Evolutionary conservation across 768 basidiomycete species (phyloP), one percentile per base, ranked within the genome.

Genomic region (Porpolomopsis calyptriformis): DNA sequence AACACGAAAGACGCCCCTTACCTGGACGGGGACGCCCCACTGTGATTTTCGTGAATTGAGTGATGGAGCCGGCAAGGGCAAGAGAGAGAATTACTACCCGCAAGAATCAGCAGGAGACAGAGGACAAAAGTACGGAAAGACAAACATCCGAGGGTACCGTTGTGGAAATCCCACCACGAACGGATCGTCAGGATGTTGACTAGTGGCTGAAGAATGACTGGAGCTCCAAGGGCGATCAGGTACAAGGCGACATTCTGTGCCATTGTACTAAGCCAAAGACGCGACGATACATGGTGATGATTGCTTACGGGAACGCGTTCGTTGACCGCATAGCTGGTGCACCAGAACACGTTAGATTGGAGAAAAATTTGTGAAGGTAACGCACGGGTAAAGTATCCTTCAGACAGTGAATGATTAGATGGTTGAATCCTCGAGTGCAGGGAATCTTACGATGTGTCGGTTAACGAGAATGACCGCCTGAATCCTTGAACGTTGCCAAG

Each of bases 21-120:
- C 87, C 89, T 50, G 91, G 92, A 12, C 92, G 77, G 8, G 92
- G 91, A 11, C 92, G 78, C 19, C 92, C 92, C 36, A 93, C 92
- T 1, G 82, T 83, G 34, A 89, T 66, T 63, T 97, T 98, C 43
- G 76, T 71, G 48, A 91, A 70, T 57, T 94, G 85, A 1, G 94
- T 96, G 43, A 93, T 65, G 18, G 80, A 61, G 10, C 88, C 92
- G 4, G 92, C 80, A 29, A 92, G 66, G 8, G 80, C 68, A 42
- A 87, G 70, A n/a, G 78, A 72, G 37, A 92, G 76, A 43, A 86
- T 68, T 47, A 90, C 83, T 81, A 19, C 1, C 55, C 51, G 42
- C 24, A 47, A 36, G 48, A 34, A 9, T 46, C 12, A 39, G 23
- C 40, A 19, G 52, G 47, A 31, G 10, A 26, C n/a, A 20, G 29